phyloP scores from a whole-genome alignment of 140 eudicot species.

The Senecio squalidus region DNA sequence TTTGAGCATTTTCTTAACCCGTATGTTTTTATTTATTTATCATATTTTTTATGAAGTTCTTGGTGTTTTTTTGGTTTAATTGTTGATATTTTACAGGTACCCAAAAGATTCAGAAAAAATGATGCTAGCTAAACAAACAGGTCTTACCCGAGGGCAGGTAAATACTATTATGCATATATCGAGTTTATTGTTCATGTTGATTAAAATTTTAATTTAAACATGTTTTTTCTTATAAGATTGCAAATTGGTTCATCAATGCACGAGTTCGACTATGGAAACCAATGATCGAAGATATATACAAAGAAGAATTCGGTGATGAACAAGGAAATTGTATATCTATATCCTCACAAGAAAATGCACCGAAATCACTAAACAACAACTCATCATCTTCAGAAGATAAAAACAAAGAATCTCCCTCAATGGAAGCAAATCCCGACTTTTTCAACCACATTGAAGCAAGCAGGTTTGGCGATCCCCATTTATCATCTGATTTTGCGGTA shows the following conservation, averaged over 20 bases:
- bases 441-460: slow-evolving; percentile 22
- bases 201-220: slow-evolving; percentile 15
- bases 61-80: not conserved
- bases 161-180: not conserved
- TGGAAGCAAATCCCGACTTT: slow-evolving; percentile 34
- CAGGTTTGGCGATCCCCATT: slow-evolving; percentile 46
- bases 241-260: slow-evolving; percentile 98
- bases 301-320: slow-evolving; percentile 75
- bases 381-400: slow-evolving; percentile 48
- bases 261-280: slow-evolving; percentile 99
- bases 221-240: slow-evolving; percentile 53
- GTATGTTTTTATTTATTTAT: slow-evolving; percentile 37
- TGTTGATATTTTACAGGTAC: slow-evolving; percentile 44
- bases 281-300: slow-evolving; percentile 96
- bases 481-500: slow-evolving; percentile 55
- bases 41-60: not conserved
- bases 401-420: slow-evolving; percentile 36
- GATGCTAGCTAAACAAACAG: slow-evolving; percentile 83
- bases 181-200: not conserved
- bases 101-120: slow-evolving; percentile 93
- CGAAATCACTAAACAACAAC: slow-evolving; percentile 31
- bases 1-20: slow-evolving; percentile 97
- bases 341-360: slow-evolving; percentile 33
- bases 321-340: slow-evolving; percentile 44
- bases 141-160: slow-evolving; percentile 93